Evolutionary conservation across 495 filamentous ascomycete species (phyloP).

Genomic region (Penicillium samsonianum): DNA sequence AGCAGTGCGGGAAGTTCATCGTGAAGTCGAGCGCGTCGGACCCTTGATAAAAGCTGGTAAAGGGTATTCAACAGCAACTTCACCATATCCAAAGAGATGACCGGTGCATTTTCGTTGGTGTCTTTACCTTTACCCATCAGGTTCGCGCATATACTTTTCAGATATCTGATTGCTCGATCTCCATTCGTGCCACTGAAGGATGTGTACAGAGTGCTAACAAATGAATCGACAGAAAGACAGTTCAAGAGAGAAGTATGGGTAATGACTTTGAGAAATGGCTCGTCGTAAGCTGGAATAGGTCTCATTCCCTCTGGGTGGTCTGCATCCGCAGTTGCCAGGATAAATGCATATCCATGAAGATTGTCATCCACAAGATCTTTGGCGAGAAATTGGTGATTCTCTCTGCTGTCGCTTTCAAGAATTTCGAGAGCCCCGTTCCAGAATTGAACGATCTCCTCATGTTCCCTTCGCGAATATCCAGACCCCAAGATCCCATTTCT

Average conservation of each 20-base stretch:
- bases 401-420: slow-evolving; percentile 16
- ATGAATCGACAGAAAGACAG: slow-evolving; percentile 21
- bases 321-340: slow-evolving; percentile 16
- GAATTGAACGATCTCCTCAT: slow-evolving; percentile 14
- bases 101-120: too few relatives aligned
- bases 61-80: slow-evolving; percentile 14
- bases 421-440: slow-evolving; percentile 21
- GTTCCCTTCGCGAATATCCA: background rate
- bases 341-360: slow-evolving; percentile 10
- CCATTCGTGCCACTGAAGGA: slow-evolving; percentile 16
- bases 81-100: background rate
- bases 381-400: slow-evolving; percentile 17
- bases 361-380: slow-evolving; percentile 20
- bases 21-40: slow-evolving; percentile 16
- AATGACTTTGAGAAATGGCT: slow-evolving; percentile 20
- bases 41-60: slow-evolving; percentile 14
- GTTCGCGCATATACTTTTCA: too few relatives aligned
- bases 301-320: background rate
- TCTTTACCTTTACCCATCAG: too few relatives aligned
- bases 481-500: background rate
- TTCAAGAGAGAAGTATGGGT: slow-evolving; percentile 17
- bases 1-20: slow-evolving; percentile 14
- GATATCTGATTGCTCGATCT: slow-evolving; percentile 17
- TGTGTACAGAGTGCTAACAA: slow-evolving; percentile 19
- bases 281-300: background rate